Evolutionary conservation across 148 eudicot species (phyloP).

Genomic region (Simmondsia chinensis): DNA sequence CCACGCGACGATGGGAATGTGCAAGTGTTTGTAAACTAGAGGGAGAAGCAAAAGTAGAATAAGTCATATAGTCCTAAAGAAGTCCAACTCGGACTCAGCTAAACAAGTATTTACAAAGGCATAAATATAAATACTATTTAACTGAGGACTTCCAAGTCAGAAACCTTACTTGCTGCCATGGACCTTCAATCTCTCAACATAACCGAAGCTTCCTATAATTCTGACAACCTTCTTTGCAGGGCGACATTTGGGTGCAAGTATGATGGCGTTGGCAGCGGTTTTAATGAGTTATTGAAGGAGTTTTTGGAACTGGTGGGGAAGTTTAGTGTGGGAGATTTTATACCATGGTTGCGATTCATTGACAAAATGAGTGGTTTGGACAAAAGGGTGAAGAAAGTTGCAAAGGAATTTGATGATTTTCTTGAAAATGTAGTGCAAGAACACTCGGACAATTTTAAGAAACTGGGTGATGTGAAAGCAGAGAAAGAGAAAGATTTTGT

Average conservation of each 20-base stretch:
- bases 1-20: too few species aligned
- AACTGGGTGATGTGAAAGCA: neutral
- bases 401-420: slow-evolving; percentile 19
- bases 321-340: slow-evolving; percentile 13
- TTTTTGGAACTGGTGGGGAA: slow-evolving; percentile 6
- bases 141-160: too few species aligned
- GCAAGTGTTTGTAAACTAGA: too few species aligned
- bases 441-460: slow-evolving; percentile 2
- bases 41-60: too few species aligned
- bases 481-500: slow-evolving; percentile 26
- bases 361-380: slow-evolving; percentile 20
- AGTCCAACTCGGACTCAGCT: too few species aligned
- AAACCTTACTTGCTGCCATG: too few species aligned
- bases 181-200: too few species aligned
- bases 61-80: too few species aligned
- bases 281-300: slow-evolving; percentile 9
- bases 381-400: slow-evolving; percentile 7
- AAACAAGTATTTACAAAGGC: too few species aligned
- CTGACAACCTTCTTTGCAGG: too few species aligned
- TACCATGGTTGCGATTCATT: slow-evolving; percentile 31
- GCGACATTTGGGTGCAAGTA: slow-evolving; percentile 30
- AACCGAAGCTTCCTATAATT: too few species aligned
- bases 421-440: slow-evolving; percentile 19
- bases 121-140: too few species aligned
- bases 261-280: slow-evolving; percentile 3